Evolutionary conservation across 2,329 filamentous ascomycete species (phyloP), one percentile per base, ranked within the genome.

Genomic region (Escovopsis sp.): DNA sequence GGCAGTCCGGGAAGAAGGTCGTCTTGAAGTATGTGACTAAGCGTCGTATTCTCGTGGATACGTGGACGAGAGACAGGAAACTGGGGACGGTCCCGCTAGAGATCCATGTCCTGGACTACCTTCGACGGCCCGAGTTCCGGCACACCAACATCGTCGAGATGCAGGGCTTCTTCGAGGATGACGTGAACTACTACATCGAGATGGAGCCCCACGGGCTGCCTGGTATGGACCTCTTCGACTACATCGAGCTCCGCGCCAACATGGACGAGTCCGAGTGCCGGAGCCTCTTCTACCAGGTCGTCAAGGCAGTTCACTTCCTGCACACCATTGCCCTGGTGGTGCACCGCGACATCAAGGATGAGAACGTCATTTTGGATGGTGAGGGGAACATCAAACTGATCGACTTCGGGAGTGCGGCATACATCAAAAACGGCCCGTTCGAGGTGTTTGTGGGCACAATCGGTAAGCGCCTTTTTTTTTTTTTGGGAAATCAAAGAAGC

Each of bases 361-460:
- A 98, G 64, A 98, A 98, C 53, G 85, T 98, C 28, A 84, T 98
- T 43, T 69, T 98, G 12, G 91, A 98, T 56, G 89, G 91, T 33
- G 88, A 96, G 58, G 88, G 89, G 26, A 81, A 83, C 52, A 94
- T 98, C 63, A 96, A 95, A 65, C 70, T 98, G 55, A 96, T 96
- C 52, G 91, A 98, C 62, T 98, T 98, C 64, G 91, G 91, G 46
- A 95, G 88, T 58, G 91, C 91, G 45, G 88, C 91, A 48, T 98
- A 98, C 60, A 94, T 96, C 68, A 95, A 94, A 67, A 95, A 83
- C 60, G 91, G 91, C 12, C 91, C 91, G 38, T 98, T 98, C 69
- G 88, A 96, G 60, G 91, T 98, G 12, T 98, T 98, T 65, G 91
- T 98, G 41, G 91, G 91, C 45, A 98, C 91, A 1, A 96, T 98